Evolutionary conservation across 2,329 filamentous ascomycete species (phyloP).

Genomic region (Colletotrichum plurivorum): DNA sequence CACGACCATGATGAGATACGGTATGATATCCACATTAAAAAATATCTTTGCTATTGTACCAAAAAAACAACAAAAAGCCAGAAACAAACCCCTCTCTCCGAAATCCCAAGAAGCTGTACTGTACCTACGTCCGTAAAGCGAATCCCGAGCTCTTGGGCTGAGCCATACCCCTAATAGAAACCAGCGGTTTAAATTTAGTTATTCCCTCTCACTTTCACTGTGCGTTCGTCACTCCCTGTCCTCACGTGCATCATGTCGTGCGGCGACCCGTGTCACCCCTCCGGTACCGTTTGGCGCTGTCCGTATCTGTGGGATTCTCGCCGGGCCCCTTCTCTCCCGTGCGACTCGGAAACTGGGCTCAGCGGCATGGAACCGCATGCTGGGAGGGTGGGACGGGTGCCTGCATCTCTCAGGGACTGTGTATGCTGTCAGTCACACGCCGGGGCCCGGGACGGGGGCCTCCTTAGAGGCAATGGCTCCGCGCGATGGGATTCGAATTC

Average conservation of each 20-base stretch:
- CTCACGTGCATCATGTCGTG: conserved; percentile 18
- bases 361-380: neutral
- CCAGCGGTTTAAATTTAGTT: conserved; percentile 28
- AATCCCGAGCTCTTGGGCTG: conserved; percentile 5
- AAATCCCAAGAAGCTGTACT: conserved; percentile 4
- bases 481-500: too few species aligned
- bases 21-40: conserved; percentile 57
- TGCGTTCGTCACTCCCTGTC: neutral
- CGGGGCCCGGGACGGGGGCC: neutral
- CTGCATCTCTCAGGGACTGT: conserved; percentile 19
- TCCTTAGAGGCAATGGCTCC: conserved; percentile 2
- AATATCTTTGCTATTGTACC: conserved; percentile 38
- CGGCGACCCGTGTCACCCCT: conserved; percentile 22
- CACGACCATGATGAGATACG: conserved; percentile 57
- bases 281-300: neutral
- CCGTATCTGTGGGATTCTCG: conserved; percentile 25
- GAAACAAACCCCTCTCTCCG: neutral
- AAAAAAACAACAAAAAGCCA: conserved; percentile 26
- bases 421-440: conserved; percentile 33
- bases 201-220: neutral
- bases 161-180: conserved; percentile 37
- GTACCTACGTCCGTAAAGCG: conserved; percentile 9
- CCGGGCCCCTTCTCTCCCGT: conserved; percentile 10
- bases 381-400: conserved; percentile 18
- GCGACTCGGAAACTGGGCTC: conserved; percentile 13